Percentiles rank a stretch among this genome's conserved stretches.
These are phyloP conservation scores for Cordyceps javanica DNA, from an alignment of 2,329 filamentous ascomycete species.

Conservation along the genomic window DNA sequence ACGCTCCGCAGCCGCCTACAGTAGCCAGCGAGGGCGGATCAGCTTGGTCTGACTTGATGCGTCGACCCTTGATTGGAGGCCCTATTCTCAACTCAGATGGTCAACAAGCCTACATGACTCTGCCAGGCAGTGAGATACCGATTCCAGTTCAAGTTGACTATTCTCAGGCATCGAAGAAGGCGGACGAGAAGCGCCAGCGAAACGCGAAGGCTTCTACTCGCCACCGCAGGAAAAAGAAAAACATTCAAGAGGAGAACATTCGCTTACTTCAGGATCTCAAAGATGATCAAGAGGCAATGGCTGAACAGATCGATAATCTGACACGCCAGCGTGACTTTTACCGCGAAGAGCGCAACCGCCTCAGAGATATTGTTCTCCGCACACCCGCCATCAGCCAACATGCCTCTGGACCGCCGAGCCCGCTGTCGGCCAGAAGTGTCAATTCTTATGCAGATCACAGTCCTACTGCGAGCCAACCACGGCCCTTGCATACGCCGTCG, in stretches of 20 bases:
- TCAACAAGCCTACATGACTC: slow-evolving; percentile 33
- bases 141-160: slow-evolving; percentile 67
- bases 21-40: slow-evolving; percentile 20
- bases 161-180: slow-evolving; percentile 73
- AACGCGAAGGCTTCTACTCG: slow-evolving; percentile 82
- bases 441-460: slow-evolving; percentile 33
- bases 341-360: slow-evolving; percentile 63
- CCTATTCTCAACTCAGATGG: slow-evolving; percentile 25
- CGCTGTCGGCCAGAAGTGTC: slow-evolving; percentile 31
- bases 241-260: slow-evolving; percentile 68
- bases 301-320: slow-evolving; percentile 44
- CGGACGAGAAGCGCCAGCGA: slow-evolving; percentile 77
- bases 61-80: slow-evolving; percentile 23
- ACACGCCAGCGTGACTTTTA: slow-evolving; percentile 68
- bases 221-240: slow-evolving; percentile 75
- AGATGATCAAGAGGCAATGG: slow-evolving; percentile 59
- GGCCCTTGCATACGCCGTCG: slow-evolving; percentile 22
- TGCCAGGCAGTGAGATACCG: slow-evolving; percentile 31
- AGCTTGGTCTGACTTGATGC: slow-evolving; percentile 28
- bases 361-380: slow-evolving; percentile 59
- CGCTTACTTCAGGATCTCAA: slow-evolving; percentile 64
- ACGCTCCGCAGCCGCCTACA: slow-evolving; percentile 18
- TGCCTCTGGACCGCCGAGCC: slow-evolving; percentile 48
- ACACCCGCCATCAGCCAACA: slow-evolving; percentile 50
- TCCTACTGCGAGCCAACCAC: slow-evolving; percentile 23